Evolutionary conservation across 768 basidiomycete genomes (phyloP), one percentile per base, ranked within the genome.

Genomic region (Piloderma croceum): DNA sequence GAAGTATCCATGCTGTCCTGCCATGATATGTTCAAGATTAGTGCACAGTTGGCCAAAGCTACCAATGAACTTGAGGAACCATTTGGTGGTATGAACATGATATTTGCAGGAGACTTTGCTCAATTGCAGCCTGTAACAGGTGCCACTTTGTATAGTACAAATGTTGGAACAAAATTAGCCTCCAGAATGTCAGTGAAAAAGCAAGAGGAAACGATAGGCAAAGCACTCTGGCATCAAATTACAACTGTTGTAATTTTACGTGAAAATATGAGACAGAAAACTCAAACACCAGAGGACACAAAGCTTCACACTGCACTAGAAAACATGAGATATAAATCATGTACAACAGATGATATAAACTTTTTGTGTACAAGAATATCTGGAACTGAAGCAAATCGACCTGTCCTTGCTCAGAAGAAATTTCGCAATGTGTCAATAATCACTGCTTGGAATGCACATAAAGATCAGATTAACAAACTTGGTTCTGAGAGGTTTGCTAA

Each of bases 1-100:
- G 65, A 68, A 39, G 45, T 67, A 0, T 67, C 64, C 2, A 68
- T 68, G 66, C 29, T 65, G 2, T 48, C 54, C 0, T 58, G 55
- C 34, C 4, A 31, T 18, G 50, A 52, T 22, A 19, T 61, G n/a
- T 56, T 58, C 25, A 44, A 36, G 3, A 57, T 64, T 1, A 51
- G 46, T 20, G 34, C 44, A 7, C 45, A 48, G n/a, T 44, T 60
- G 11, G 42, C 48, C 21, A 45, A 37, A 24, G 52, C 51, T 3
- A 25, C 44, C 9, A 44, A 51, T n/a, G 24, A 40, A 1, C 15
- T 29, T 9, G 38, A 45, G 18, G 23, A 35, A 1, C 39, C 53
- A 11, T 64, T 62, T 49, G 61, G 58, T 7, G 59, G 61, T 0
- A 44, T 58, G 3, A 60, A 57, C 31, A 27, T 66, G 19, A 58